Conservation (phyloP, 2,329 filamentous ascomycete genomes). For the Xylaria sp. region DNA sequence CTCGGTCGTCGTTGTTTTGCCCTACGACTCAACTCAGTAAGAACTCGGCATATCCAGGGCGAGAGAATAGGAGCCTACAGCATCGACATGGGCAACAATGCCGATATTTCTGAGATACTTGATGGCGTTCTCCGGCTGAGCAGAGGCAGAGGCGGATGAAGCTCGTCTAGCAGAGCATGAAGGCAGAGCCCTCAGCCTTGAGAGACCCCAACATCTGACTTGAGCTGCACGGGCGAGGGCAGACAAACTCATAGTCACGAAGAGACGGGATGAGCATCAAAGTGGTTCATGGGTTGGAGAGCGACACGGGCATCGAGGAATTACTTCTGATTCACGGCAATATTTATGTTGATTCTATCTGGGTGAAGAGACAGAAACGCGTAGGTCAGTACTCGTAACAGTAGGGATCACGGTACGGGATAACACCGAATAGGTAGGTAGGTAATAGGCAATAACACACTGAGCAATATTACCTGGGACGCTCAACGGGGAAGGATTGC, state of each 20-base stretch:
- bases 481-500: too few relatives aligned
- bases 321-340: background rate
- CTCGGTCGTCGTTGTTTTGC: slow-evolving; percentile 97
- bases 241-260: slow-evolving; percentile 26
- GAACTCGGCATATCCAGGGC: background rate
- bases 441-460: too few relatives aligned
- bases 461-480: too few relatives aligned
- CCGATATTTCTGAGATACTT: slow-evolving; percentile 85
- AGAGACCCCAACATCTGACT: slow-evolving; percentile 22
- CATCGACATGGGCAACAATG: slow-evolving; percentile 98
- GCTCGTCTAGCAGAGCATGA: slow-evolving; percentile 15
- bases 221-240: slow-evolving; percentile 25
- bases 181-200: slow-evolving; percentile 17
- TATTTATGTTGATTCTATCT: background rate
- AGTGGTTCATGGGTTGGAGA: slow-evolving; percentile 7
- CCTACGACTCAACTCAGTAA: slow-evolving; percentile 38
- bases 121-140: slow-evolving; percentile 37
- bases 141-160: slow-evolving; percentile 16
- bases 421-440: background rate
- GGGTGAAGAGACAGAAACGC: background rate
- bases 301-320: background rate
- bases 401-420: too few relatives aligned
- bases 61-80: slow-evolving; percentile 42
- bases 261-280: background rate
- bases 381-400: background rate